Evolutionary conservation across 176 grass and related monocot species (phyloP).

Genomic region (Lolium multiflorum): DNA sequence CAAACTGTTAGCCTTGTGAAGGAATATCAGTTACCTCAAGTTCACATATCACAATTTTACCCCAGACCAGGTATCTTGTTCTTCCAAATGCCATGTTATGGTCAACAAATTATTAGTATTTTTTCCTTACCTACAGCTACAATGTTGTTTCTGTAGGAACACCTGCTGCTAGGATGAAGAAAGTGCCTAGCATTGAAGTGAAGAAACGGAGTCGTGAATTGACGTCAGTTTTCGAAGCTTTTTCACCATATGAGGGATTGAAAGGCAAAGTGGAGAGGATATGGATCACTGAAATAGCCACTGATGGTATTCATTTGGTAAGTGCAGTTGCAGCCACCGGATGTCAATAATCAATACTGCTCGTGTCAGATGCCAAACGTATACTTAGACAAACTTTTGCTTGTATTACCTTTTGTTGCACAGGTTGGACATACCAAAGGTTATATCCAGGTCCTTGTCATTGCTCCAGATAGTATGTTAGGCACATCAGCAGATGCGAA

Average conservation of each 20-base stretch:
- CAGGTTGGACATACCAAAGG: conserved; percentile 96
- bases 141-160: conserved; percentile 67
- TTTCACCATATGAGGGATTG: conserved; percentile 88
- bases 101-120: neutral
- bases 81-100: neutral
- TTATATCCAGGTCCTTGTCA: conserved; percentile 92
- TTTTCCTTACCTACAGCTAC: neutral
- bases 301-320: conserved; percentile 90
- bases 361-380: conserved; percentile 10
- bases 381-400: conserved; percentile 9
- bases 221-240: conserved; percentile 90
- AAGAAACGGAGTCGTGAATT: conserved; percentile 89
- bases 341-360: neutral
- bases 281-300: conserved; percentile 93
- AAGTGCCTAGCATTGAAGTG: conserved; percentile 78
- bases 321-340: neutral
- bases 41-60: conserved; percentile 98
- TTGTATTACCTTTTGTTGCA: conserved; percentile 32
- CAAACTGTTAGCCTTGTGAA: conserved; percentile 88
- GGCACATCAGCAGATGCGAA: conserved; percentile 74
- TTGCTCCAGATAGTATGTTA: conserved; percentile 78
- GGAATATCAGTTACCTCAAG: conserved; percentile 80
- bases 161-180: conserved; percentile 96
- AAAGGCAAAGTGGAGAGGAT: conserved; percentile 73
- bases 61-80: conserved; percentile 80